Base-by-base conservation (phyloP, 257 asterid genomes). In the Gentiana dahurica region DNA sequence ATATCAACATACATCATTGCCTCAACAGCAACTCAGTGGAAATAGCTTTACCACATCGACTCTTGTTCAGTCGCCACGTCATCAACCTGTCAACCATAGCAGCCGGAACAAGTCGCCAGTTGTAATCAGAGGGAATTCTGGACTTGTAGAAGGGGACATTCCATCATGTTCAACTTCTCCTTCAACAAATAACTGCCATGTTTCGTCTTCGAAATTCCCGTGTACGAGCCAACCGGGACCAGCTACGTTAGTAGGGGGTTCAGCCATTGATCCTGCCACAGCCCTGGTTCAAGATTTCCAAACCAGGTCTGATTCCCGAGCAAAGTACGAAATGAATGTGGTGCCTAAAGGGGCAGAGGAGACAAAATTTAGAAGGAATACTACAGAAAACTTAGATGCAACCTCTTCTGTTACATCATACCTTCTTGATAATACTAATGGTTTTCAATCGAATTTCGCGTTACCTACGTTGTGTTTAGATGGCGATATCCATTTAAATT, bases 371-470 rank as follows among this genome's bases (percentile, higher is more conserved):
- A 84, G 73, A 81, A 68, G 65, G 36, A 65, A 54, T 50, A 71
- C 69, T 58, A 67, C 69, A 48, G 87, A 87, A 52, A 87, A 79
- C 68, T 64, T 85, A 76, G 98, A 87, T 24, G 95, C 86, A 65
- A 67, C 94, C 8, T 91, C 98, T 59, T 79, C 96, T 8, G 88
- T 86, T 4, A 81, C 96, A 46, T 87, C 98, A 1, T 89, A 81
- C 59, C 78, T 93, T 78, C 64, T 84, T 80, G 94, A 90, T 61
- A 24, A 24, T 10, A 77, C 91, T 38, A 75, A 85, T 54, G 83
- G 89, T 33, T 75, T 81, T 61, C 92, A 78, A 10, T 90, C 74
- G 49, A 85, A 75, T 63, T 81, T 91, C 60, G 73, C 92, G 34
- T 51, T 81, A 44, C 82, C 80, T 6, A 79, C 79, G 60, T 71